Conservation (phyloP, 768 basidiomycete genomes). For the Coprinopsis cinerea region DNA sequence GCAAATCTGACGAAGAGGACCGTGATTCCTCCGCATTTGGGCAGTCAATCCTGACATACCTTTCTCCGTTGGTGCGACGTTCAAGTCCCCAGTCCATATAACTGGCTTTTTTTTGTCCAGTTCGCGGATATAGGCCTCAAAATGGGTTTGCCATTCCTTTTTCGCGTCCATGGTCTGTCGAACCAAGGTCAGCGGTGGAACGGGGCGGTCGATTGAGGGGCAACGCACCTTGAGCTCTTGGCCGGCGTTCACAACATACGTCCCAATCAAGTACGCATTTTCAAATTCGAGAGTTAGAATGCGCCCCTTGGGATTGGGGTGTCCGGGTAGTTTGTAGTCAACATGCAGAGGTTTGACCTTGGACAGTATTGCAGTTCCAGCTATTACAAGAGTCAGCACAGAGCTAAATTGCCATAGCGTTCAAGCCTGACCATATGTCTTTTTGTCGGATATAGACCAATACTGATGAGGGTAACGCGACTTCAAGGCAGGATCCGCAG, state of each 20-base stretch:
- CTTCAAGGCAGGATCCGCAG: slow-evolving; percentile 52
- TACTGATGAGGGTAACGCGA: slow-evolving; percentile 62
- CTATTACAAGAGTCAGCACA: slow-evolving; percentile 28
- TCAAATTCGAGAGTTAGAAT: slow-evolving; percentile 80
- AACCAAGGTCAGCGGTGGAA: too few relatives aligned
- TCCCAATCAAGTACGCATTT: slow-evolving; percentile 62
- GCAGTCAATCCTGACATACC: slow-evolving; percentile 33
- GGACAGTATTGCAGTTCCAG: slow-evolving; percentile 76
- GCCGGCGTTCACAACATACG: slow-evolving; percentile 85
- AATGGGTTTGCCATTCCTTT: slow-evolving; percentile 74
- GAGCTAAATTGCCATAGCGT: not conserved
- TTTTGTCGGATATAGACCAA: slow-evolving; percentile 75
- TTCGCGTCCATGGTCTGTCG: slow-evolving; percentile 70
- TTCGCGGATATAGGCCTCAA: slow-evolving; percentile 63
- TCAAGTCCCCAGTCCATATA: slow-evolving; percentile 85
- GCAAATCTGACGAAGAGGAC: slow-evolving; percentile 42
- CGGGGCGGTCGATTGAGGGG: not conserved
- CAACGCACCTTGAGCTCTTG: slow-evolving; percentile 56
- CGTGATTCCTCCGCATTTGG: not conserved
- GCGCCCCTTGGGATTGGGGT: slow-evolving; percentile 73
- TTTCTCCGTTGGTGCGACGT: slow-evolving; percentile 74
- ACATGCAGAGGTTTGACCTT: slow-evolving; percentile 69
- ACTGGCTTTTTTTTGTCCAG: slow-evolving; percentile 78
- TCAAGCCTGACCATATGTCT: slow-evolving; percentile 59
- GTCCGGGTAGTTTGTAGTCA: slow-evolving; percentile 63